phyloP scores from a whole-genome alignment of 768 basidiomycete species.

The Cystobasidium ongulense region DNA sequence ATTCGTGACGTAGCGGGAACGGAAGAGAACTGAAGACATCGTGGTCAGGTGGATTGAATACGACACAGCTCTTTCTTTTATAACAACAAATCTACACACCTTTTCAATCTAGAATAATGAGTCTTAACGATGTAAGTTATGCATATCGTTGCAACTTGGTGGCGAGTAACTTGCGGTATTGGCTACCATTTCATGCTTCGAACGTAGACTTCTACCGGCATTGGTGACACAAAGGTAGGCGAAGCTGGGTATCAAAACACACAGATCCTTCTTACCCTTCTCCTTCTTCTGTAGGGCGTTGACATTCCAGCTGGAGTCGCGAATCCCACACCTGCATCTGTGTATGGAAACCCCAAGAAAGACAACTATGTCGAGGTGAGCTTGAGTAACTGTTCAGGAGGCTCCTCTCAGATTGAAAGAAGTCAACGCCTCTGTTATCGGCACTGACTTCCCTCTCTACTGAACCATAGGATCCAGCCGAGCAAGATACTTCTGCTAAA shows the following conservation, averaged over 20 bases:
- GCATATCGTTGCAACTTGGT: too few species aligned
- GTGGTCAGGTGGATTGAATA: too few species aligned
- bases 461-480: not conserved
- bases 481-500: not conserved
- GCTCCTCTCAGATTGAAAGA: too few species aligned
- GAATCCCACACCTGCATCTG: not conserved
- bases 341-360: not conserved
- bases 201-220: not conserved
- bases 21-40: too few species aligned
- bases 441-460: not conserved
- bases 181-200: not conserved
- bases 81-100: not conserved
- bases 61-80: not conserved
- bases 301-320: conserved; percentile 1
- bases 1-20: too few species aligned
- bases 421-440: too few species aligned
- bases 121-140: conserved; percentile 15
- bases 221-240: not conserved
- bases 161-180: not conserved
- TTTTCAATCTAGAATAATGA: not conserved
- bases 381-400: not conserved
- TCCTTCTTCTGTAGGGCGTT: not conserved
- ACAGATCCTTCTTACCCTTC: not conserved
- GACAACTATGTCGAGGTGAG: not conserved
- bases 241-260: not conserved